Percentiles rank a stretch among this genome's conserved stretches.
phyloP scores from a whole-genome alignment of 2,329 filamentous ascomycete species.

The Microcyclospora pomicola region DNA sequence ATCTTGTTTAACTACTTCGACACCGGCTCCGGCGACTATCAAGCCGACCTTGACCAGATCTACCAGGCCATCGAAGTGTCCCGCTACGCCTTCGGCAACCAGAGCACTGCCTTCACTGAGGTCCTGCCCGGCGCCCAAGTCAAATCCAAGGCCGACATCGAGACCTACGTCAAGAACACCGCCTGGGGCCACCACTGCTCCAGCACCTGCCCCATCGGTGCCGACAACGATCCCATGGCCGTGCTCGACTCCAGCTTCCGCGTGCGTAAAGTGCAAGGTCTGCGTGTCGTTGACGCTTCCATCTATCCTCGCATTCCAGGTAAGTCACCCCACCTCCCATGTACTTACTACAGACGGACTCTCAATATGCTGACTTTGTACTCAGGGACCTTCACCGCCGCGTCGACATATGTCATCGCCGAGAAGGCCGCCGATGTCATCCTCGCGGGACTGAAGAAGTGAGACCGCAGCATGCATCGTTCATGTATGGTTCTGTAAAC shows the following conservation, averaged over 20 bases:
- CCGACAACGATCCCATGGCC: slow-evolving; percentile 38
- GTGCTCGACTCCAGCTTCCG: slow-evolving; percentile 44
- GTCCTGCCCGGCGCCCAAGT: slow-evolving; percentile 30
- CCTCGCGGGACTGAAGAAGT: slow-evolving; percentile 9
- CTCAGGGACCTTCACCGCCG: slow-evolving; percentile 30
- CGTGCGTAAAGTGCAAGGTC: slow-evolving; percentile 40
- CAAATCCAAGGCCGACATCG: slow-evolving; percentile 29
- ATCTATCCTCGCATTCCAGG: slow-evolving; percentile 43
- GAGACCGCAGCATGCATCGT: too few relatives aligned
- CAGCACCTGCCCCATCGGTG: slow-evolving; percentile 43
- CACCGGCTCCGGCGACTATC: slow-evolving; percentile 9
- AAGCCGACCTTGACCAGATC: slow-evolving; percentile 35
- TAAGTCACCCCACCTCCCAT: slow-evolving; percentile 11
- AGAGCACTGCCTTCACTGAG: slow-evolving; percentile 25
- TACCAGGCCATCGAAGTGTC: slow-evolving; percentile 42
- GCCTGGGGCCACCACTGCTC: slow-evolving; percentile 46
- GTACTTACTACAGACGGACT: too few relatives aligned
- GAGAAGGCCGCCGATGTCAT: slow-evolving; percentile 52
- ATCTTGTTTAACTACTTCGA: slow-evolving; percentile 51
- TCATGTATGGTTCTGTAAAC: too few relatives aligned
- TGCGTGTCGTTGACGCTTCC: slow-evolving; percentile 50
- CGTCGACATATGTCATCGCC: slow-evolving; percentile 41
- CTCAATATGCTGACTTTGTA: neutral
- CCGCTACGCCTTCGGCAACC: slow-evolving; percentile 26
- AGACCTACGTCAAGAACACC: slow-evolving; percentile 36